Percentiles rank a stretch among this genome's conserved stretches.
Conservation (phyloP, 2,329 filamentous ascomycete species). For the Aspergillus sp. region DNA sequence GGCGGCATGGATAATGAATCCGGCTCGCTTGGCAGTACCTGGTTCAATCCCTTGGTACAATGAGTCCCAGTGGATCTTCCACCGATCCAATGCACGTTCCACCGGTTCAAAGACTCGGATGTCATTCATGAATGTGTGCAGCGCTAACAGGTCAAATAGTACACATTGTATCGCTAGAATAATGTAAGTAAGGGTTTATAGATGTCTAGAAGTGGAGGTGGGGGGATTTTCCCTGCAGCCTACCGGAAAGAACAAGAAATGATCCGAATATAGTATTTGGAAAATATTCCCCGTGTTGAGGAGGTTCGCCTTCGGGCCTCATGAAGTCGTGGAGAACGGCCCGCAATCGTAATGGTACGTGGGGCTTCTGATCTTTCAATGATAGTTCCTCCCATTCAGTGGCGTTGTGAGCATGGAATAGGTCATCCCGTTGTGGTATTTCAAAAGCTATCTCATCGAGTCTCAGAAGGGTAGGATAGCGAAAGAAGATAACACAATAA, state of each 20-base stretch:
- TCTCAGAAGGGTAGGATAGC: background rate
- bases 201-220: too few species aligned
- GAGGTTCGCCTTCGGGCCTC: background rate
- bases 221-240: too few species aligned
- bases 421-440: background rate
- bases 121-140: background rate
- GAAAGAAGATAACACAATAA: slow-evolving; percentile 1
- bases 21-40: background rate
- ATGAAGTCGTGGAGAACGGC: background rate
- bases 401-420: background rate
- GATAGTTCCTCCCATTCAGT: background rate
- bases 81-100: background rate
- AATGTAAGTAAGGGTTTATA: too few species aligned
- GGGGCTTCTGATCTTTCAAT: too few species aligned
- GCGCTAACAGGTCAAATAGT: background rate
- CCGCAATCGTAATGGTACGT: background rate
- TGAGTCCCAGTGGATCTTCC: background rate
- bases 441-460: background rate
- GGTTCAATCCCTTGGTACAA: background rate
- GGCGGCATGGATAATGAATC: slow-evolving; percentile 1
- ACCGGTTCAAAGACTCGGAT: background rate
- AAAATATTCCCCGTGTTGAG: background rate
- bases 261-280: background rate
- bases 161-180: background rate
- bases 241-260: background rate